Base-by-base conservation (phyloP, 768 basidiomycete genomes). In the Trametes cingulata region DNA sequence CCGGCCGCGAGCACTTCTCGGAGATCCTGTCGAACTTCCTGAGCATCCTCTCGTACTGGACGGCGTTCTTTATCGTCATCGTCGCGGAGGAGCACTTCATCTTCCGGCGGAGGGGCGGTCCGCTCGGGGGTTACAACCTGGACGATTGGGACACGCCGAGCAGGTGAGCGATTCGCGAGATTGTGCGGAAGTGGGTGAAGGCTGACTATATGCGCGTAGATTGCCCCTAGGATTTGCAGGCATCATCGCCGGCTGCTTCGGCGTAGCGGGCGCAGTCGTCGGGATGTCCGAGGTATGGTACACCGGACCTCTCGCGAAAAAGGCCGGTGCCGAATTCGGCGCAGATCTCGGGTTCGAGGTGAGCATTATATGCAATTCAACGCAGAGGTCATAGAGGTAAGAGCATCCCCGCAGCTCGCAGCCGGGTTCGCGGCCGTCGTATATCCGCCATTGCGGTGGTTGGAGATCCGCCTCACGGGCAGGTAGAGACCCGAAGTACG, bases 271-370 rank as follows among this genome's bases (percentile, higher is more conserved):
- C 1, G 82, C 82, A 0, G 77, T 84, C 1, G 69, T 82, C 6
- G 78, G 81, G 1, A 85, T 84, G 83, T 77, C 82, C 8, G 76
- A 81, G 58, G 73, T 70, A 6, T 82, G 82, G 81, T 83, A 82
- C 56, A 79, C 76, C 1, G 83, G 83, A 0, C 82, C 82, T 0
- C 65, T 83, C 3, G 83, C 75, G 3, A 67, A 65, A 47, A 58
- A 75, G 45, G 77, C 80, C 4, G 80, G 81, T 13, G 74, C 68
- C 2, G 69, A 70, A 45, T 76, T 68, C 40, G 82, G 82, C 29
- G 82, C 80, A 1, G 83, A 84, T 64, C 72, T 84, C 27, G 83
- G 83, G 33, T 83, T 84, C 56, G 83, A 84, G 74, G 78, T 81
- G 27, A 29, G 74, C 40, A 22, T n/a, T n/a, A n/a, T n/a, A n/a